phyloP scores from a whole-genome alignment of 1,139 yeast genomes.

The Komagataea norvegica region DNA sequence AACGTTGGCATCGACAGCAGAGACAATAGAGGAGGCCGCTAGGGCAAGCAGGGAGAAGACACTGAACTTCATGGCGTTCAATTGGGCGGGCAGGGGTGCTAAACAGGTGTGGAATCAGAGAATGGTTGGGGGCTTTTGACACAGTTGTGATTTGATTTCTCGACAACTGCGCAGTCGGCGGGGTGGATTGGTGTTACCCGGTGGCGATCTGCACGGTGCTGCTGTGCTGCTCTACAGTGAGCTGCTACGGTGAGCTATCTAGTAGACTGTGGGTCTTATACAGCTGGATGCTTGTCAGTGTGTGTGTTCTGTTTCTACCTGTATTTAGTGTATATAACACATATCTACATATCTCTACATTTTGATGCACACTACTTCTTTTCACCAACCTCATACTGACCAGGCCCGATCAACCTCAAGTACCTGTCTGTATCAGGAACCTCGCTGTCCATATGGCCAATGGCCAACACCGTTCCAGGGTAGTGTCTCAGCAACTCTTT shows the following conservation, averaged over 20 bases:
- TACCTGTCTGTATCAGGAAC: slow-evolving; percentile 53
- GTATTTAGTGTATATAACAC: no score
- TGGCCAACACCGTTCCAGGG: slow-evolving; percentile 66
- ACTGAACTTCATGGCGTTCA: slow-evolving; percentile 11
- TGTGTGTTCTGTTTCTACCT: no score
- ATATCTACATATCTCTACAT: no score
- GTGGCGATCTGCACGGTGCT: no score
- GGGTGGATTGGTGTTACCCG: slow-evolving; percentile 3
- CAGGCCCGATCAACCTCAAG: slow-evolving; percentile 36
- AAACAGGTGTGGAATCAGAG: background rate
- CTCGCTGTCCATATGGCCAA: slow-evolving; percentile 70
- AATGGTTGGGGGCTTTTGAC: background rate
- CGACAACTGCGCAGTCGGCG: background rate
- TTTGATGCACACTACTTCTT: background rate
- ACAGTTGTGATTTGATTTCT: slow-evolving; percentile 5
- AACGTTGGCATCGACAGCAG: slow-evolving; percentile 17
- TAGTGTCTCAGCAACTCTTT: slow-evolving; percentile 58
- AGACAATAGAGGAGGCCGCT: slow-evolving; percentile 7
- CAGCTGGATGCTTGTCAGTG: no score
- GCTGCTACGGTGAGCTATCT: no score
- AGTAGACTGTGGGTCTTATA: no score
- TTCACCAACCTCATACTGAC: slow-evolving; percentile 28
- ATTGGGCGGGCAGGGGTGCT: no score
- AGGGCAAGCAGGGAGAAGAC: slow-evolving; percentile 10
- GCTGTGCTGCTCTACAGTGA: no score